Evolutionary conservation across 2,329 filamentous ascomycete species (phyloP).

Genomic region (Ceratocystis colombiana): DNA sequence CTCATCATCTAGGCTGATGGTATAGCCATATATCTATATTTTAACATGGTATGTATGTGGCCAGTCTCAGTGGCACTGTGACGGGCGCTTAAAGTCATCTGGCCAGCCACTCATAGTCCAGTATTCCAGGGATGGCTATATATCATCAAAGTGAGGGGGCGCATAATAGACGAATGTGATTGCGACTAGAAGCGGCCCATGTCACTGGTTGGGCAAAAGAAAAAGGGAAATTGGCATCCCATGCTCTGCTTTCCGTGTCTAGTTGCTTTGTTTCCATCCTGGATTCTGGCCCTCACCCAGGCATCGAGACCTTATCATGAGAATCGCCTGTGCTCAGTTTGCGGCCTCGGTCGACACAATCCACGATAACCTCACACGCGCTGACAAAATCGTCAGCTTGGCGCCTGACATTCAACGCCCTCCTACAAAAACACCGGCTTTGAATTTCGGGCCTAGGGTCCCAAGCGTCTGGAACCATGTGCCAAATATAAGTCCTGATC

Average conservation of each 20-base stretch:
- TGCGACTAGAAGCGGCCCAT: no score
- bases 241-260: background rate
- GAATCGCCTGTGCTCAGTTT: constrained; percentile 3
- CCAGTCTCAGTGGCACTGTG: background rate
- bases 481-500: background rate
- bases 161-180: no score
- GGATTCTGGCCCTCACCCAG: background rate
- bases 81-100: background rate
- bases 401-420: background rate
- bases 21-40: no score
- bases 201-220: no score
- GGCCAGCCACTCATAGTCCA: background rate
- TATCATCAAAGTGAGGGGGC: background rate
- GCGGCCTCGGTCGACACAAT: constrained; percentile 2
- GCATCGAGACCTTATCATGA: background rate
- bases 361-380: background rate
- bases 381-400: background rate
- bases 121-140: background rate
- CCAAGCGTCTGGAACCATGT: background rate
- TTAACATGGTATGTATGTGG: background rate
- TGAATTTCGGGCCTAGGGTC: background rate
- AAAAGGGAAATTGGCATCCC: background rate
- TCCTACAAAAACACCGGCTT: background rate
- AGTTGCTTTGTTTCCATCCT: background rate
- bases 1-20: no score